Conservation (phyloP, 805 yeast species). For the Ogataea wickerhamii region DNA sequence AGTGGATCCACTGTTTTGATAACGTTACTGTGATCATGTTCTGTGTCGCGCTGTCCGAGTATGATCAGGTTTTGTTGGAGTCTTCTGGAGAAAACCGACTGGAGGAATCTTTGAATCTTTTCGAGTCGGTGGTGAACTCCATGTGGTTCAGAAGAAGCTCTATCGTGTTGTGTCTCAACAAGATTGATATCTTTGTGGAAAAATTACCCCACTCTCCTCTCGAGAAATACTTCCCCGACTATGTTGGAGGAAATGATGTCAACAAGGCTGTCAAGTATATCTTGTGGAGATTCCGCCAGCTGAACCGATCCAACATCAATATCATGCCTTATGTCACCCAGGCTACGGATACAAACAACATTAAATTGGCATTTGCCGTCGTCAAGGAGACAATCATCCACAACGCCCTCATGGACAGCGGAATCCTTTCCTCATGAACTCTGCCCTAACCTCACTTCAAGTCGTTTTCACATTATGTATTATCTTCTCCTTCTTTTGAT, state of each 20-base stretch:
- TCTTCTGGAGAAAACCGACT: conserved; percentile 71
- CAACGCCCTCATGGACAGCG: conserved; percentile 53
- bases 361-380: conserved; percentile 69
- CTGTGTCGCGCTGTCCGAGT: conserved; percentile 88
- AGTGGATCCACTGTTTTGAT: conserved; percentile 97
- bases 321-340: conserved; percentile 91
- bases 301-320: conserved; percentile 76
- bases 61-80: conserved; percentile 82
- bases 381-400: conserved; percentile 56
- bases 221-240: conserved; percentile 82
- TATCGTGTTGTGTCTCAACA: conserved; percentile 80
- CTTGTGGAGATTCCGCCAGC: conserved; percentile 82
- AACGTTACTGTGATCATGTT: conserved; percentile 86
- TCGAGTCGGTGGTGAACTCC: conserved; percentile 87
- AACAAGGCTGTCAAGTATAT: conserved; percentile 90
- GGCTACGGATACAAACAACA: conserved; percentile 90
- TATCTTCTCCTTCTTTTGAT: no score
- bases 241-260: conserved; percentile 84
- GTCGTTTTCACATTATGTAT: not conserved
- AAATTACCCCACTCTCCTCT: conserved; percentile 79
- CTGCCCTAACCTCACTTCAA: not conserved
- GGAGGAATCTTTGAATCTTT: conserved; percentile 77
- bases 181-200: conserved; percentile 85
- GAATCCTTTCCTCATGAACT: conserved; percentile 37
- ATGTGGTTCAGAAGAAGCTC: conserved; percentile 90